Evolutionary conservation across 176 grass and related monocot genomes (phyloP), one percentile per base, ranked within the genome.

Genomic region (Lolium perenne): DNA sequence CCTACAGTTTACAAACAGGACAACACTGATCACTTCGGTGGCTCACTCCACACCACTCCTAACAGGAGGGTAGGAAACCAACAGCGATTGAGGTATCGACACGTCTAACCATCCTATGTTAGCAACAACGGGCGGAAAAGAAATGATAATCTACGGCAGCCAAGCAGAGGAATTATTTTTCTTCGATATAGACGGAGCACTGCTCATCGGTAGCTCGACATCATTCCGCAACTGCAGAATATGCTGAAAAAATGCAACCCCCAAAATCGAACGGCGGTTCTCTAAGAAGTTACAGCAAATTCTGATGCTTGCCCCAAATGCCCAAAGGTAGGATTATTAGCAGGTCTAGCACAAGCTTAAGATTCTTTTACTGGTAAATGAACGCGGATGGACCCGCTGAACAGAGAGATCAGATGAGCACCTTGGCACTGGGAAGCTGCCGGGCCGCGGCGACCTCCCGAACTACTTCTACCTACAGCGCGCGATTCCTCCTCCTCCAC

Each of bases 401-500:
- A 55, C 49, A 7, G 49, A 76, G 29, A 53, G 15, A 38, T 20
- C 26, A 29, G 49, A 38, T 20, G 16, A 51, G 49, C 25, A 55
- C 74, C 50, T 76, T 76, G 12, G 49, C 49, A 20, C 51, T 54
- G 48, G 15, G 2, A 49, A 23, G 73, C 73, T n/a, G 60, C 50
- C 41, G 60, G 41, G 32, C n/a, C 48, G n/a, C 35, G 40, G 12
- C 13, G 7, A 32, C 22, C 71, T 72, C 43, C 67, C 26, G 54
- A 29, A 18, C 16, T 55, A 20, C 35, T 69, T 7, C 35, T 69
- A 66, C 35, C 16, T 69, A 41, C 15, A 69, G 7, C 20, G 11
- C 63, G 38, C 17, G 57, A 65, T 25, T 63, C 62, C 79, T 51
- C 61, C 47, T 45, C 47, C 79, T 72, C 48, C 23, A 53, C 79